A percentile compares a stretch with the other conserved stretches of the same genome.
Conservation (phyloP, 2,329 filamentous ascomycete species). For the Tolypocladium album region DNA sequence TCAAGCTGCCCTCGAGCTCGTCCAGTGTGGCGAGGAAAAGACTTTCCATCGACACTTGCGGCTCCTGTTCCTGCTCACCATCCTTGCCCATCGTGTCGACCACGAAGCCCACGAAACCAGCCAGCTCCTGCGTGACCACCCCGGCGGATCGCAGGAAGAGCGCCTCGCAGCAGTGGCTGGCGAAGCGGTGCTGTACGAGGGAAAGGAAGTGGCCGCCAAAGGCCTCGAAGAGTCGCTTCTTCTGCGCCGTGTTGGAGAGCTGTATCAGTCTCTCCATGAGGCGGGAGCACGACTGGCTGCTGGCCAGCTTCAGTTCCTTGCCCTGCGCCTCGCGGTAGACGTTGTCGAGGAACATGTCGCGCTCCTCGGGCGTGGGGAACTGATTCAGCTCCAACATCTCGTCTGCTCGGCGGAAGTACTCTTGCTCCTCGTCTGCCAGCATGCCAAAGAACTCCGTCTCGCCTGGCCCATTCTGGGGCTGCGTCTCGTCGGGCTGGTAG, state of each 20-base stretch:
- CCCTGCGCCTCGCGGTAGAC: slow-evolving; percentile 79
- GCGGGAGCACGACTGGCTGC: slow-evolving; percentile 89
- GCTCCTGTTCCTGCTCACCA: slow-evolving; percentile 29
- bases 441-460: slow-evolving; percentile 84
- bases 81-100: slow-evolving; percentile 31
- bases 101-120: slow-evolving; percentile 31
- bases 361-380: slow-evolving; percentile 67
- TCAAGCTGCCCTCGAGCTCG: slow-evolving; percentile 78
- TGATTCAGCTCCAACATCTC: slow-evolving; percentile 84
- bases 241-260: slow-evolving; percentile 65
- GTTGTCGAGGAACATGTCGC: slow-evolving; percentile 61
- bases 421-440: slow-evolving; percentile 85
- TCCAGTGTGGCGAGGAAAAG: slow-evolving; percentile 75
- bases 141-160: slow-evolving; percentile 78
- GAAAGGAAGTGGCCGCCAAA: slow-evolving; percentile 82
- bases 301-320: slow-evolving; percentile 92
- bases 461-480: slow-evolving; percentile 15
- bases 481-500: slow-evolving; percentile 12
- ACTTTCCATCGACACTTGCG: slow-evolving; percentile 63
- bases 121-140: slow-evolving; percentile 64
- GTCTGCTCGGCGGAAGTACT: slow-evolving; percentile 87
- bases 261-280: slow-evolving; percentile 87
- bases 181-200: slow-evolving; percentile 89
- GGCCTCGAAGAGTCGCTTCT: slow-evolving; percentile 76
- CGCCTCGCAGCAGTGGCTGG: slow-evolving; percentile 93